A percentile compares a stretch with the other conserved stretches of the same genome.
Conservation (phyloP, 768 basidiomycete genomes). For the Tricholoma sp. region DNA sequence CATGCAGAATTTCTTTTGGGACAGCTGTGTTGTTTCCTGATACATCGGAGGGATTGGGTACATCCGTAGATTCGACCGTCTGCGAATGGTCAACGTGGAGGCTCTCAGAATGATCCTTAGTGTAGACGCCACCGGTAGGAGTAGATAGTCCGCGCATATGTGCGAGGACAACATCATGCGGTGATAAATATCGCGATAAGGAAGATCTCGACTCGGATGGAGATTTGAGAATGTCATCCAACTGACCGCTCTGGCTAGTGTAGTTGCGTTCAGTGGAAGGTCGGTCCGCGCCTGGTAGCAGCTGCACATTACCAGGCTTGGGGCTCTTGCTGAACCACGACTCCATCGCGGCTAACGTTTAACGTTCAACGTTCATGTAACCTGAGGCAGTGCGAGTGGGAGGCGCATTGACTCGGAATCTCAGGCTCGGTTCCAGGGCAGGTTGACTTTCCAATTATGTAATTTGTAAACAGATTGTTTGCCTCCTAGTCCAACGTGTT, state of each 20-base stretch:
- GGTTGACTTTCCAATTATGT: too few relatives aligned
- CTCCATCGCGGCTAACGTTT: not conserved
- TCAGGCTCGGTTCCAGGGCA: too few relatives aligned
- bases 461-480: too few relatives aligned
- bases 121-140: conserved; percentile 5
- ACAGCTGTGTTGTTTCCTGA: conserved; percentile 2
- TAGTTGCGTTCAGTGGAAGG: not conserved
- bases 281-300: not conserved
- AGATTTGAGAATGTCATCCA: conserved; percentile 1
- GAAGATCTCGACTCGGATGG: not conserved
- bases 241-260: not conserved
- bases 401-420: too few relatives aligned
- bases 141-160: conserved; percentile 36
- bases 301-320: not conserved
- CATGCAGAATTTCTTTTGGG: conserved; percentile 23
- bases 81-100: not conserved
- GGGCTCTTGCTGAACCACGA: not conserved
- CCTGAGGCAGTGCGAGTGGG: too few relatives aligned
- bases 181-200: conserved; percentile 33
- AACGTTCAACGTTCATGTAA: too few relatives aligned
- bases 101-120: conserved; percentile 9
- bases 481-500: too few relatives aligned
- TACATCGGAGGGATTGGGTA: not conserved
- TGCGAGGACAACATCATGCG: conserved; percentile 61
- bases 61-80: not conserved